Evolutionary conservation across 345 rosid species (phyloP).

Genomic region (Eucalyptus fibrosa): DNA sequence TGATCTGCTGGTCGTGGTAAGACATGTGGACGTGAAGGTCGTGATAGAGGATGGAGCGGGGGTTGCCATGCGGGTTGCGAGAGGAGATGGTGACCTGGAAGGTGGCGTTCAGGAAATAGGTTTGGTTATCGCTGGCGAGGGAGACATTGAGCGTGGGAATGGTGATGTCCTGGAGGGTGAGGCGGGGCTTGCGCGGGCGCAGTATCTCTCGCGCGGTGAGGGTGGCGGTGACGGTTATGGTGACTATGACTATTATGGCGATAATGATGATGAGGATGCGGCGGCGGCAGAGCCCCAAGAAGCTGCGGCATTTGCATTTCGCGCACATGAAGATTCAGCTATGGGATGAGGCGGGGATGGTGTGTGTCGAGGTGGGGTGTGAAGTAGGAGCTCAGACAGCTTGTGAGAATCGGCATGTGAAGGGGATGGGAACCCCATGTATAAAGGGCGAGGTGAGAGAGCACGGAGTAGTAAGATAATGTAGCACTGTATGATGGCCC

Average conservation of each 20-base stretch:
- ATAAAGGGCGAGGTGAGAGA: not conserved
- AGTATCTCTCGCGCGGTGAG: conserved; percentile 13
- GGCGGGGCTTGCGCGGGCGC: conserved; percentile 14
- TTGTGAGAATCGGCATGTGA: not conserved
- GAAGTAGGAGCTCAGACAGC: not conserved
- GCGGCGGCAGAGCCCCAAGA: not conserved
- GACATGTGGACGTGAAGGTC: conserved; percentile 9
- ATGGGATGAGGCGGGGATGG: not conserved
- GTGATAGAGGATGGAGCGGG: conserved; percentile 18
- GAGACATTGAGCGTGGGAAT: conserved; percentile 17
- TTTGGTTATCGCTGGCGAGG: not conserved
- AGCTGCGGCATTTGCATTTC: not conserved
- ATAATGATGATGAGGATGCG: not conserved
- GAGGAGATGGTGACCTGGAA: conserved; percentile 21
- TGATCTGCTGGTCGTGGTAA: conserved; percentile 25
- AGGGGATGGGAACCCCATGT: not conserved
- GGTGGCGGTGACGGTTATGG: not conserved
- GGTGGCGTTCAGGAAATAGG: conserved; percentile 10
- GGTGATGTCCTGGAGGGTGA: conserved; percentile 31
- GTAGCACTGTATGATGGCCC: not conserved
- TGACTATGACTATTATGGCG: not conserved
- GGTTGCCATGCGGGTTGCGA: conserved; percentile 14
- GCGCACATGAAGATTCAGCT: not conserved
- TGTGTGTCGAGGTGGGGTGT: not conserved
- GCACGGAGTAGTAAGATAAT: not conserved